Evolutionary conservation across 805 yeast species (phyloP).

Genomic region (Zygoascus tannicola): DNA sequence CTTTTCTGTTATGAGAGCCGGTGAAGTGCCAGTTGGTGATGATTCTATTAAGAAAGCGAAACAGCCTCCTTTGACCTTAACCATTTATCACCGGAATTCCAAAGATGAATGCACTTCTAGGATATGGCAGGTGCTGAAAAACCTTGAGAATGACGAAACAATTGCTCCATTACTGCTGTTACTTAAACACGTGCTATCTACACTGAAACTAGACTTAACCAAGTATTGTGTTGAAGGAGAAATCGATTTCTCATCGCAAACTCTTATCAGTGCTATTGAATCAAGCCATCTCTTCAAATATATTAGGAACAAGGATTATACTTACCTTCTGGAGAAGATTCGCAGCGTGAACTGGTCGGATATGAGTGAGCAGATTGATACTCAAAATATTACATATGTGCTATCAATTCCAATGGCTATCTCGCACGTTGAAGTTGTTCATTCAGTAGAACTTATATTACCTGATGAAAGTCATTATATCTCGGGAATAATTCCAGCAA

Average conservation of each 20-base stretch:
- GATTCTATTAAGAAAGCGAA: neutral
- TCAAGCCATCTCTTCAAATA: conserved; percentile 5
- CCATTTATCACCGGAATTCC: neutral
- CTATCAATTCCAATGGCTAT: conserved; percentile 50
- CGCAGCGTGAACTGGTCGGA: conserved; percentile 4
- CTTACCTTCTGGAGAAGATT: conserved; percentile 4
- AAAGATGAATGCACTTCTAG: neutral
- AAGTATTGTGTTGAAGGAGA: conserved; percentile 4
- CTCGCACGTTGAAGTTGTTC: conserved; percentile 53
- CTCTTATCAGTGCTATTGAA: conserved; percentile 19
- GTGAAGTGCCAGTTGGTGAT: neutral
- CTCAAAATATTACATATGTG: conserved; percentile 16
- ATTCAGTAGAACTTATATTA: conserved; percentile 40
- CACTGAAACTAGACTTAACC: conserved; percentile 3
- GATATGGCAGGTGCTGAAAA: neutral
- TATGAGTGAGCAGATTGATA: conserved; percentile 8
- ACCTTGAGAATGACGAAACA: neutral
- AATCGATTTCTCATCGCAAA: conserved; percentile 23
- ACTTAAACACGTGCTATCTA: neutral
- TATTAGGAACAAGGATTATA: conserved; percentile 1
- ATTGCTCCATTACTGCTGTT: conserved; percentile 1
- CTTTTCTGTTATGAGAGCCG: conserved; percentile 38
- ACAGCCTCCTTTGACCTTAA: neutral
- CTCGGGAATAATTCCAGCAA: conserved; percentile 52
- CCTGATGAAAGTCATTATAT: conserved; percentile 34